Percentiles rank a stretch among this genome's conserved stretches.
Evolutionary conservation across 2,329 filamentous ascomycete species (phyloP).

Genomic region (Ascochyta fabae): DNA sequence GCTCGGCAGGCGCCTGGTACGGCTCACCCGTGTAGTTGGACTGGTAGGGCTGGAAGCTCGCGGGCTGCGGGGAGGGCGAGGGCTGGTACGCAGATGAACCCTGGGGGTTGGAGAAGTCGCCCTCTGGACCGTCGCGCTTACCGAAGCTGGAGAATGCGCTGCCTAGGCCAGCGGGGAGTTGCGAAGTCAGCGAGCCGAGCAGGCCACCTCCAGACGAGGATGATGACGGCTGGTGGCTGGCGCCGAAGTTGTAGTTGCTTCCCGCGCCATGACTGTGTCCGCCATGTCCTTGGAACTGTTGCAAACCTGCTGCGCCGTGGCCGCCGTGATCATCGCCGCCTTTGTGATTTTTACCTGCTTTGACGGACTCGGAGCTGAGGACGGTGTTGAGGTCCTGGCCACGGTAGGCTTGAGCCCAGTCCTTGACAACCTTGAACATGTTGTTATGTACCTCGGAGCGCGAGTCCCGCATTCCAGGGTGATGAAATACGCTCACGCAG

Average conservation of each 20-base stretch:
- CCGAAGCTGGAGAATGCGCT: conserved; percentile 29
- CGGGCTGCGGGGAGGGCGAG: conserved; percentile 35
- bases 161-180: conserved; percentile 28
- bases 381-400: conserved; percentile 72
- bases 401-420: conserved; percentile 77
- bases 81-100: conserved; percentile 25
- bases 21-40: conserved; percentile 40
- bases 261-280: conserved; percentile 25
- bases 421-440: conserved; percentile 87
- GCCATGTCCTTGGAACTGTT: conserved; percentile 29
- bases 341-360: conserved; percentile 78
- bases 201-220: conserved; percentile 27
- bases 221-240: conserved; percentile 19
- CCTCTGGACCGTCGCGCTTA: conserved; percentile 33
- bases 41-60: conserved; percentile 46
- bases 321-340: conserved; percentile 43
- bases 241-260: conserved; percentile 19
- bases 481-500: conserved; percentile 83
- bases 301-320: conserved; percentile 40
- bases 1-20: conserved; percentile 37
- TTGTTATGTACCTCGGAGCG: conserved; percentile 78
- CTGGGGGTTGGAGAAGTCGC: conserved; percentile 17
- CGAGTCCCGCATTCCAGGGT: conserved; percentile 81
- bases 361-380: conserved; percentile 85
- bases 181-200: conserved; percentile 29